Conservation (phyloP, 306 rosid genomes). For the Acmispon strigosus region DNA sequence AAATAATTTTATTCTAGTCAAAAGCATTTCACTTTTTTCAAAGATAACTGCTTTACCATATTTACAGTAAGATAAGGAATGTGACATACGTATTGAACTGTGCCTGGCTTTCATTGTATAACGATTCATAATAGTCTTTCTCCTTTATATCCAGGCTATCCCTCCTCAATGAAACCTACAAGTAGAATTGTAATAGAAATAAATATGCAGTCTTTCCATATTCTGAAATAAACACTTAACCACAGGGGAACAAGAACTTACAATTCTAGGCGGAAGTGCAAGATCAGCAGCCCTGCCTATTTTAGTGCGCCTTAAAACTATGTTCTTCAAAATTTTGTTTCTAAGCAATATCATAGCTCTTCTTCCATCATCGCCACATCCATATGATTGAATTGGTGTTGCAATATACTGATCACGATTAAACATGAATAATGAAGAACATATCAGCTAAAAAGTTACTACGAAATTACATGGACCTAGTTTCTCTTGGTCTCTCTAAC, state of each 20-base stretch:
- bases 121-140: slow-evolving; percentile 79
- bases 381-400: slow-evolving; percentile 49
- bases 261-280: slow-evolving; percentile 92
- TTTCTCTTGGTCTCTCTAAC: not conserved
- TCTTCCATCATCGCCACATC: slow-evolving; percentile 21
- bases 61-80: slow-evolving; percentile 2
- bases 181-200: slow-evolving; percentile 3
- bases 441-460: not conserved
- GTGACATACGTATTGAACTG: slow-evolving; percentile 69
- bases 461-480: not conserved
- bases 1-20: not conserved
- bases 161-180: slow-evolving; percentile 74
- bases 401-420: slow-evolving; percentile 53
- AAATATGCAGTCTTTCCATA: not conserved
- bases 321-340: slow-evolving; percentile 62
- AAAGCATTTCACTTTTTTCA: not conserved
- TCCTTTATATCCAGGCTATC: slow-evolving; percentile 72
- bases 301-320: slow-evolving; percentile 81
- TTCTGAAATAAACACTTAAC: not conserved
- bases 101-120: slow-evolving; percentile 80
- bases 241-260: slow-evolving; percentile 37
- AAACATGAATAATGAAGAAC: slow-evolving; percentile 12
- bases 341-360: slow-evolving; percentile 83
- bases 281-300: slow-evolving; percentile 91
- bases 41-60: slow-evolving; percentile 5